Conservation (phyloP, 495 filamentous ascomycete species). For the Tuber calosporum region DNA sequence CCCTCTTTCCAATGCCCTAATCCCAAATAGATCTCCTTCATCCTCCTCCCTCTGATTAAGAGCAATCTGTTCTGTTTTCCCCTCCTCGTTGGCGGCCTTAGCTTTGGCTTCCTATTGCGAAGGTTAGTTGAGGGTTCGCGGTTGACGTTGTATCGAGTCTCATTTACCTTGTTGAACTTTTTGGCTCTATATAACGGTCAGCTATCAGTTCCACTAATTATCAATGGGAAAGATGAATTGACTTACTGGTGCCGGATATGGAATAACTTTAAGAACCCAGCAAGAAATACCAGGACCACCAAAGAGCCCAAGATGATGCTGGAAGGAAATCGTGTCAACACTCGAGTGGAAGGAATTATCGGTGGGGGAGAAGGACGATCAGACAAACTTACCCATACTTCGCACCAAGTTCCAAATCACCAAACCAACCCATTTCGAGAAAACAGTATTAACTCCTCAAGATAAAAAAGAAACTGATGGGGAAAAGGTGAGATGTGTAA, state of each 20-base stretch:
- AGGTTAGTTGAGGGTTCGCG: slow-evolving; percentile 16
- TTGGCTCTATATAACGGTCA: slow-evolving; percentile 29
- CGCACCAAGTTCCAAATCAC: slow-evolving; percentile 31
- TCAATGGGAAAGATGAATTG: background rate
- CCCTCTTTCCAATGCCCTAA: slow-evolving; percentile 46
- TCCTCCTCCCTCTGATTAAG: slow-evolving; percentile 44
- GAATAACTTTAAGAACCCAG: slow-evolving; percentile 39
- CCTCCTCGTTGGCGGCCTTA: slow-evolving; percentile 38
- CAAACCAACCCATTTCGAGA: slow-evolving; percentile 34
- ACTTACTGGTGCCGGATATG: slow-evolving; percentile 42
- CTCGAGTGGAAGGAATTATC: background rate
- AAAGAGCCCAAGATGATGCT: slow-evolving; percentile 32
- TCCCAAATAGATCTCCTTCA: slow-evolving; percentile 48
- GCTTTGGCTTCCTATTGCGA: slow-evolving; percentile 20
- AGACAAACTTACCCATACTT: slow-evolving; percentile 34
- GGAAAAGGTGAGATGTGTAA: background rate
- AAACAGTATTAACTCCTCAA: background rate
- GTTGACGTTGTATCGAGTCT: background rate
- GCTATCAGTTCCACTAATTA: slow-evolving; percentile 2
- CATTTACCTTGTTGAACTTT: slow-evolving; percentile 30
- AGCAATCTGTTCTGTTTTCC: slow-evolving; percentile 40
- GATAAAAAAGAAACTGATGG: background rate
- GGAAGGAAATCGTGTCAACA: slow-evolving; percentile 4
- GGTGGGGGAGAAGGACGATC: background rate
- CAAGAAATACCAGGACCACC: slow-evolving; percentile 36